Evolutionary conservation across 2,329 filamentous ascomycete genomes (phyloP).

Genomic region (Fusarium bulbicola): DNA sequence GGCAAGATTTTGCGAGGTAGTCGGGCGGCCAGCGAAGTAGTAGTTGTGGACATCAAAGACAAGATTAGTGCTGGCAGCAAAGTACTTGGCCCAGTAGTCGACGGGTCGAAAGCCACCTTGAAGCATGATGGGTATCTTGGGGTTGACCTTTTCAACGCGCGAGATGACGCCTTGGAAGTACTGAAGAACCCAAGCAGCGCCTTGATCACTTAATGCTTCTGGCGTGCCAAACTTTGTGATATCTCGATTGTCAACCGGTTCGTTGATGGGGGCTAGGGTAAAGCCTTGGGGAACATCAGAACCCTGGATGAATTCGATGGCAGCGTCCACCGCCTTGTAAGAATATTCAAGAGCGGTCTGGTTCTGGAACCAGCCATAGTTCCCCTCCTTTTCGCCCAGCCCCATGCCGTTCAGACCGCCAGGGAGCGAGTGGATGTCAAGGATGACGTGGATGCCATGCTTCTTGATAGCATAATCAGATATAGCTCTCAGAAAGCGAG

Average conservation of each 20-base stretch:
- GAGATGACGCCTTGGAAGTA: neutral
- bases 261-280: neutral
- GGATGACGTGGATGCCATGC: neutral
- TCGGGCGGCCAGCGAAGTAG: neutral
- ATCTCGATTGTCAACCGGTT: neutral
- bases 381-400: neutral
- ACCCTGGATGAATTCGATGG: neutral
- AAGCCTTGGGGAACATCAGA: neutral
- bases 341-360: neutral
- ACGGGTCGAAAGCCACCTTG: neutral
- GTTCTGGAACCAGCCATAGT: neutral
- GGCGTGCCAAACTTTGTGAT: neutral
- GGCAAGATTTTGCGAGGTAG: accelerated
- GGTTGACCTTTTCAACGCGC: neutral
- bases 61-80: neutral
- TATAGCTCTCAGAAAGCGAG: neutral
- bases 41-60: neutral
- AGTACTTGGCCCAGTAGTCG: neutral
- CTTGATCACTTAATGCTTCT: neutral
- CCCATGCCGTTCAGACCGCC: neutral
- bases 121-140: neutral
- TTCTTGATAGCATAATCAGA: neutral
- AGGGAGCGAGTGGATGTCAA: neutral
- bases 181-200: neutral
- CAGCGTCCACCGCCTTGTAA: neutral